Evolutionary conservation across 805 yeast species (phyloP).

Genomic region (Saccharomycopsis javanensis): DNA sequence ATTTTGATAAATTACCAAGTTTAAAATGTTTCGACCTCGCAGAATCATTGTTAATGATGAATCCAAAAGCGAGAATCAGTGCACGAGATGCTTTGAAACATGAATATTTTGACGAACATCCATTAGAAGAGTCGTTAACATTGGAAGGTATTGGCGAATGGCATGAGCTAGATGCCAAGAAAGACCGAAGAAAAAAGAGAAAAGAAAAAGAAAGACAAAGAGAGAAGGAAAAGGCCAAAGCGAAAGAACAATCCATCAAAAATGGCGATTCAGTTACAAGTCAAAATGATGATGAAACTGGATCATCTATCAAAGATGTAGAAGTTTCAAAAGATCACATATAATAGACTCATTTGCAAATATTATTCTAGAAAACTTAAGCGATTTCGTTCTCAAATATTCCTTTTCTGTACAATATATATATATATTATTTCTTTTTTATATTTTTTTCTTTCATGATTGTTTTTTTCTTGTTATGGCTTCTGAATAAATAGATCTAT

Average conservation of each 20-base stretch:
- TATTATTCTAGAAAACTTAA: not conserved
- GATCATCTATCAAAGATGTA: not conserved
- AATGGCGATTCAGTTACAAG: not conserved
- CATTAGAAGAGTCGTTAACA: conserved; percentile 49
- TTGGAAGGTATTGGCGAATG: conserved; percentile 68
- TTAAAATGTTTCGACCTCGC: conserved; percentile 58
- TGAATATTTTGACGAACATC: conserved; percentile 62
- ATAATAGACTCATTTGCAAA: not conserved
- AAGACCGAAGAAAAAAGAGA: conserved; percentile 45
- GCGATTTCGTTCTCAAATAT: not conserved
- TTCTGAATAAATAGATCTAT: too few relatives aligned
- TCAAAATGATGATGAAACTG: not conserved
- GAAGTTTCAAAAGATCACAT: not conserved
- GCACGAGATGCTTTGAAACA: conserved; percentile 65
- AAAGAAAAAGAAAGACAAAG: conserved; percentile 16
- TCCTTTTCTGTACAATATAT: not conserved
- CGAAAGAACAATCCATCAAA: not conserved
- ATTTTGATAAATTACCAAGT: conserved; percentile 35
- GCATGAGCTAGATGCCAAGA: conserved; percentile 95
- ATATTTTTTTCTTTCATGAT: not conserved
- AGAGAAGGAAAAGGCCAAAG: conserved; percentile 5
- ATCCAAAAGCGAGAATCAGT: conserved; percentile 58
- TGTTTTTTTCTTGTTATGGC: not conserved
- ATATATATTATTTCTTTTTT: not conserved
- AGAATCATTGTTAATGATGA: conserved; percentile 45